Base-by-base conservation (phyloP, 2,329 filamentous ascomycete genomes). In the Emydomyces testavorans region DNA sequence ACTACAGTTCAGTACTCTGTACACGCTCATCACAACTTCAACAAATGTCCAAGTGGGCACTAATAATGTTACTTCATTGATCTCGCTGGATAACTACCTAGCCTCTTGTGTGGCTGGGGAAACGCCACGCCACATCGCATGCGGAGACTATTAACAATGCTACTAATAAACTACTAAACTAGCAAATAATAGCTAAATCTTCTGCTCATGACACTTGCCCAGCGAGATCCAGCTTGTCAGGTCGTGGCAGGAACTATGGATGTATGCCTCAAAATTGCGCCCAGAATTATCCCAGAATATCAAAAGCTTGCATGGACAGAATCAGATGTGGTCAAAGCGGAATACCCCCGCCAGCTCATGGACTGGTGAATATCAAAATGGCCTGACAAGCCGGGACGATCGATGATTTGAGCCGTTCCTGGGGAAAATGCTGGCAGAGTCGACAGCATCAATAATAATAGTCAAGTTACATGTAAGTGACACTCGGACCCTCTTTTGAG, bases 321-420 rank as follows among this genome's bases (percentile, higher is more conserved):
- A 15, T 11, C 21, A 23, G 32, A 21, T 21, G 23, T 20, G 21
- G 23, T 21, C 23, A 23, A 31, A 38, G n/a, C n/a, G 24, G 28
- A n/a, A 45, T 11, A 38, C 20, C 43, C 32, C n/a, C 11, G 43
- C 16, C 34, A 43, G 18, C 32, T 46, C 16, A 8, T n/a, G 43
- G 24, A 29, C 43, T 37, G 36, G 45, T 20, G 21, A 40, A 40
- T 47, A 23, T 47, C 20, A 20, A 47, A 47, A 39, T 47, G 45
- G 45, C 45, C 45, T 40, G 45, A 47, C 18, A 32, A 26, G 11
- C 26, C 35, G 36, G 37, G 28, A 34, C 5, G 18, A 23, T 16
- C 15, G 44, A 20, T 11, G 35, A 24, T 16, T 7, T 16, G 28
- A 34, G 37, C 35, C 45, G 45, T 47, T 32, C 35, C 45, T 35